Conservation (phyloP, 2,329 filamentous ascomycete genomes). For the Pyricularia sp. region DNA sequence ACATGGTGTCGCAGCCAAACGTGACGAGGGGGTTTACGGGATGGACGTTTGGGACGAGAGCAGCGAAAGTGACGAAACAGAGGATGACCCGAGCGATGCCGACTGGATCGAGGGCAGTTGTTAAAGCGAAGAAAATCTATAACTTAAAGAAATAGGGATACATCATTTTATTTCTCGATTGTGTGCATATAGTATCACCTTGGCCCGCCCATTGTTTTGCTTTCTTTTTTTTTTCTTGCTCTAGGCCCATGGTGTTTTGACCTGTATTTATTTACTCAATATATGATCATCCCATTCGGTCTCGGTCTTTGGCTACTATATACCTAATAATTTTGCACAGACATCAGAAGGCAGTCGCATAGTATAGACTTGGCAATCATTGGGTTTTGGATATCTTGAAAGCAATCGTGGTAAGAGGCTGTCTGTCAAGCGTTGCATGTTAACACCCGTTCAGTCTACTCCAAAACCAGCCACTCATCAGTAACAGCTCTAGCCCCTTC, state of each 20-base stretch:
- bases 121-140: not conserved
- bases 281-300: not conserved
- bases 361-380: not conserved
- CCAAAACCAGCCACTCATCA: slow-evolving; percentile 41
- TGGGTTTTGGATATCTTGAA: not conserved
- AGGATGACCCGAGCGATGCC: not conserved
- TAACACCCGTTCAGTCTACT: not conserved
- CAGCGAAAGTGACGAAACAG: not conserved
- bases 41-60: not conserved
- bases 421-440: not conserved
- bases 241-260: not conserved
- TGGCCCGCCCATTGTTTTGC: not conserved
- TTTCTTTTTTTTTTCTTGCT: not conserved
- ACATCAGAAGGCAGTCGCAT: not conserved
- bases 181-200: not conserved
- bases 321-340: not conserved
- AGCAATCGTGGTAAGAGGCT: not conserved
- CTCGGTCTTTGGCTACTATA: not conserved
- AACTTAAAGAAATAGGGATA: not conserved
- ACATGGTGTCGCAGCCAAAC: not conserved
- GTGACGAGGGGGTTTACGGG: not conserved
- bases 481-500: slow-evolving; percentile 47
- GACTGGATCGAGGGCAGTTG: not conserved
- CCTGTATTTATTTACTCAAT: not conserved
- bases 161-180: not conserved